Base-by-base conservation (phyloP, 768 basidiomycete genomes). In the Pisolithus sp. region DNA sequence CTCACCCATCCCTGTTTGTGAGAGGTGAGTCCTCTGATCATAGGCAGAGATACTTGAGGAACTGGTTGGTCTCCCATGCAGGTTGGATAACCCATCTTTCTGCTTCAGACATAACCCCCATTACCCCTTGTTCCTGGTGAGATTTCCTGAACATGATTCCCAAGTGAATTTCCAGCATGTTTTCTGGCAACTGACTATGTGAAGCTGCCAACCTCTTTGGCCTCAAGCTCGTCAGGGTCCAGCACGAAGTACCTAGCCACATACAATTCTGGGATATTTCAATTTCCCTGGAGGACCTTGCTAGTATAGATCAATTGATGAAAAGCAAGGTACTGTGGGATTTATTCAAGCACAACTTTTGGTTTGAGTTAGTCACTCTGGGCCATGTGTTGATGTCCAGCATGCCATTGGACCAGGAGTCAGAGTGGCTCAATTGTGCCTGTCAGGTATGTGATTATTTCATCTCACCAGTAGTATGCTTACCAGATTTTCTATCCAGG, bases 311-410 rank as follows among this genome's bases (percentile, higher is more conserved):
- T 21, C 4, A 24, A 13, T 5, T 26, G 10, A 48, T 13, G 15
- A 24, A 21, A 17, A 24, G 47, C 5, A 48, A 50, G 42, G 54
- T 63, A 20, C 20, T 61, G 5, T 63, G 58, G 62, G 54, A 59
- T 24, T 24, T 61, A 2, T 42, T 49, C 1, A 49, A 63, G 18
- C 51, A 55, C n/a, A 58, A 58, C 26, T 63, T 63, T 23, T 4
- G 41, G 2, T 59, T 56, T 28, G 54, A 63, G 28, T 47, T 63
- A 1, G n/a, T 57, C 5, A 50, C 60, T 15, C 51, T 63, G 2
- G 56, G 59, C 23, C 13, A 17, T 15, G 9, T 7, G 4, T 15
- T 50, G 38, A 23, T 31, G 12, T 39, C 49, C 6, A 8, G 30
- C 4, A 20, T 50, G 15, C 31, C 39, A 24, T 37, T 20, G 6